Evolutionary conservation across 768 basidiomycete genomes (phyloP).

Genomic region (Pulveroboletus sp.): DNA sequence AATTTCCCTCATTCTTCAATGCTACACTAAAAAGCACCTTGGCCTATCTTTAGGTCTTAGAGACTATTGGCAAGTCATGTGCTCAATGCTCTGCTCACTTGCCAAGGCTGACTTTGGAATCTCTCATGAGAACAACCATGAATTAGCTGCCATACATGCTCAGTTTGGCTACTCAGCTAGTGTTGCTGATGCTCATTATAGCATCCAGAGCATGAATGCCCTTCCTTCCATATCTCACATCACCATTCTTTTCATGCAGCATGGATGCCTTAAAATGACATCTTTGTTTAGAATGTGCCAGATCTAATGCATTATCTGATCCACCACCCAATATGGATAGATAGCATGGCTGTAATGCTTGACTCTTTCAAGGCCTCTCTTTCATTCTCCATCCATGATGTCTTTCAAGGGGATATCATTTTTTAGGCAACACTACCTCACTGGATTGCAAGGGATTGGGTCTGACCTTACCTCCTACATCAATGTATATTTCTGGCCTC

Average conservation of each 20-base stretch:
- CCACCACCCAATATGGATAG: too few species aligned
- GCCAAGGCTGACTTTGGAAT: background rate
- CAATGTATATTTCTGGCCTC: fast-evolving
- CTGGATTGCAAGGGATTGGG: conserved; percentile 6
- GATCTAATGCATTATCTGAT: too few species aligned
- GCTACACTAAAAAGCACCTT: background rate
- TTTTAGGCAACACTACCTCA: background rate
- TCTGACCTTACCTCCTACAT: background rate
- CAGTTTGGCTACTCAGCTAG: background rate
- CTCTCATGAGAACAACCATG: background rate
- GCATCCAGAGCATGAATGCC: background rate
- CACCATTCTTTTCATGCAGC: background rate
- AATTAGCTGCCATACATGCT: background rate
- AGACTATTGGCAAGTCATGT: background rate
- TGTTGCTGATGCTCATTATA: background rate
- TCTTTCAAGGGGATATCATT: background rate
- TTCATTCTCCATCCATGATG: background rate
- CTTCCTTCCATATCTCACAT: background rate
- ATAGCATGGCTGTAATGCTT: background rate
- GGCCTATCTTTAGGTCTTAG: background rate
- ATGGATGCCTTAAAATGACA: background rate
- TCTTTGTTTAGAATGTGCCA: background rate
- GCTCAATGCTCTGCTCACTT: background rate
- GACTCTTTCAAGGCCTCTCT: background rate
- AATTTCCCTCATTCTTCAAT: background rate